phyloP scores from a whole-genome alignment of 2,329 filamentous ascomycete species.

The Penicillium occitanis region DNA sequence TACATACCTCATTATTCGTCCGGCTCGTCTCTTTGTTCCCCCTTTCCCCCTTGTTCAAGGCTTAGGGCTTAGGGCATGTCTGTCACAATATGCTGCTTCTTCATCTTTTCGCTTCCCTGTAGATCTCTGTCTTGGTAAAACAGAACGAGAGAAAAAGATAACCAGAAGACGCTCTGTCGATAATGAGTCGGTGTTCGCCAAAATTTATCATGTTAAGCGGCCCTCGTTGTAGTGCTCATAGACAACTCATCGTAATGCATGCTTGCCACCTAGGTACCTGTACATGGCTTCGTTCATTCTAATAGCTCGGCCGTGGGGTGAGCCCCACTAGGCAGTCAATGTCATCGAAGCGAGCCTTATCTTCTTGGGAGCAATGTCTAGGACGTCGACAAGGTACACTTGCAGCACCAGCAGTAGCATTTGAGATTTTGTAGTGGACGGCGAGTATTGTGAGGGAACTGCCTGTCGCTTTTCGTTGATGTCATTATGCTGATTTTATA shows the following conservation, averaged over 20 bases:
- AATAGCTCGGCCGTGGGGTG: not conserved
- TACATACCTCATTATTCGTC: not conserved
- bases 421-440: not conserved
- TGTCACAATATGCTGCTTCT: not conserved
- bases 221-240: not conserved
- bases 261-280: not conserved
- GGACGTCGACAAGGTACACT: not conserved
- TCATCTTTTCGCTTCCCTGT: not conserved
- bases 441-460: not conserved
- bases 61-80: constrained; percentile 6
- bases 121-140: not conserved
- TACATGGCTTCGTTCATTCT: not conserved
- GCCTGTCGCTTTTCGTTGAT: not conserved
- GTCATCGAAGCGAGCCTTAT: not conserved
- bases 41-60: not conserved
- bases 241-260: not conserved
- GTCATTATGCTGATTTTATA: not conserved
- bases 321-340: not conserved
- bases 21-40: not conserved
- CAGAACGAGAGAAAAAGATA: not conserved
- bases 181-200: not conserved
- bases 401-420: not conserved
- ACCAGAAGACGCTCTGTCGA: not conserved
- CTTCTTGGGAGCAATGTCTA: not conserved
- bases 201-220: not conserved